A percentile compares a stretch with the other conserved stretches of the same genome.
phyloP scores from a whole-genome alignment of 225 moss, liverwort and hornwort genomes.

The Pleurozium schreberi region DNA sequence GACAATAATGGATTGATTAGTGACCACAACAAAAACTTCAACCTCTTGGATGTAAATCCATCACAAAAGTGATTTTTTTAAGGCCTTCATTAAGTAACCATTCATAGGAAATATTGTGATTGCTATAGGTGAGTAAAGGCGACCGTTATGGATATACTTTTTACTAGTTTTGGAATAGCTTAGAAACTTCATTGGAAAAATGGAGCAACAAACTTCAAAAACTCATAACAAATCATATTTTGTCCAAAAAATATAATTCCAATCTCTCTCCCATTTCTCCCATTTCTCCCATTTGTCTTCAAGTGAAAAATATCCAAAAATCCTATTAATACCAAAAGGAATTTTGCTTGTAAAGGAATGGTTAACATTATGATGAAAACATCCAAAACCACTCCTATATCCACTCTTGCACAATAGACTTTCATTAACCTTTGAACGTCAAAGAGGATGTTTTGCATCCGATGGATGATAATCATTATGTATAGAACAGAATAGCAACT shows the following conservation, averaged over 20 bases:
- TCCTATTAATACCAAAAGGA: background rate
- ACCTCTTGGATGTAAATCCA: background rate
- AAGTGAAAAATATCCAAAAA: background rate
- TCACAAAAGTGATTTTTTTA: background rate
- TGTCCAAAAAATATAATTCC: background rate
- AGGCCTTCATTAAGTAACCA: background rate
- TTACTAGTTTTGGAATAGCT: no score
- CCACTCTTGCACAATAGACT: no score
- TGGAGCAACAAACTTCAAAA: accelerated
- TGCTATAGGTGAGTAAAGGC: background rate
- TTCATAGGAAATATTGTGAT: background rate
- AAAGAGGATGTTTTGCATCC: no score
- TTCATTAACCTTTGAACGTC: no score
- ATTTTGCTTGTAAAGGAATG: accelerated
- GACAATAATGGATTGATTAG: background rate
- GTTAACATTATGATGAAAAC: background rate
- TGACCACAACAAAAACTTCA: background rate
- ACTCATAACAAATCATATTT: background rate
- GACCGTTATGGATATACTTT: background rate
- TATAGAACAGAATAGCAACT: no score
- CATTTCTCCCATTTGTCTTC: background rate
- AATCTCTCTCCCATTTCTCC: background rate
- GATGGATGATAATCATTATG: no score
- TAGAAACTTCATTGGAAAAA: background rate
- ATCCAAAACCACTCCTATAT: no score